phyloP scores from a whole-genome alignment of 257 asterid genomes.

The Misopates orontium region DNA sequence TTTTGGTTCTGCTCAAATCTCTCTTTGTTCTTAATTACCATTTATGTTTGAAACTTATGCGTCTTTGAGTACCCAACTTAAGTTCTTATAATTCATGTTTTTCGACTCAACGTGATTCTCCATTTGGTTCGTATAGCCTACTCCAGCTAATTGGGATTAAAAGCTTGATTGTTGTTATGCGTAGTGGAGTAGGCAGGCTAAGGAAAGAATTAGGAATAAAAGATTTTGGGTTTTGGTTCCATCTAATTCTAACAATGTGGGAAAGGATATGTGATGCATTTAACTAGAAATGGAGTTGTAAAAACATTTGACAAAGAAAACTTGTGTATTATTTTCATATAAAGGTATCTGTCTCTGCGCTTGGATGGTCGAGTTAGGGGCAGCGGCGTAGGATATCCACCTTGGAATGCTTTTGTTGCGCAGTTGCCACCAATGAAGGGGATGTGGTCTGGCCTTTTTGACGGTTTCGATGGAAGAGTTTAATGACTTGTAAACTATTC shows the following conservation, averaged over 20 bases:
- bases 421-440: conserved; percentile 92
- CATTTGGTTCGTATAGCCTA: too few species aligned
- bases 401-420: conserved; percentile 88
- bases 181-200: neutral
- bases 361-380: conserved; percentile 97
- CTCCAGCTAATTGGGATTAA: too few species aligned
- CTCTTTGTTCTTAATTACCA: neutral
- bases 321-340: conserved; percentile 23
- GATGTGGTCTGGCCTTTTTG: conserved; percentile 90
- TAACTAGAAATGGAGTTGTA: neutral
- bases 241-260: neutral
- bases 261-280: neutral
- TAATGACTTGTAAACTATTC: conserved; percentile 30
- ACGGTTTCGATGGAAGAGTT: conserved; percentile 98
- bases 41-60: neutral
- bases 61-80: neutral
- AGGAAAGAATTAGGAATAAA: neutral
- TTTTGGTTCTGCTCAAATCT: conserved; percentile 2
- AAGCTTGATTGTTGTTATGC: too few species aligned
- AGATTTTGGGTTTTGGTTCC: neutral
- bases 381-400: conserved; percentile 93
- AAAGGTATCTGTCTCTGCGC: conserved; percentile 86
- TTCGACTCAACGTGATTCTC: too few species aligned
- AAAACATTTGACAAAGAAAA: neutral
- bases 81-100: neutral